Evolutionary conservation across 371 early-diverging fungal genomes (phyloP), one percentile per base, ranked within the genome.

Genomic region (Blastocladiella emersonii): DNA sequence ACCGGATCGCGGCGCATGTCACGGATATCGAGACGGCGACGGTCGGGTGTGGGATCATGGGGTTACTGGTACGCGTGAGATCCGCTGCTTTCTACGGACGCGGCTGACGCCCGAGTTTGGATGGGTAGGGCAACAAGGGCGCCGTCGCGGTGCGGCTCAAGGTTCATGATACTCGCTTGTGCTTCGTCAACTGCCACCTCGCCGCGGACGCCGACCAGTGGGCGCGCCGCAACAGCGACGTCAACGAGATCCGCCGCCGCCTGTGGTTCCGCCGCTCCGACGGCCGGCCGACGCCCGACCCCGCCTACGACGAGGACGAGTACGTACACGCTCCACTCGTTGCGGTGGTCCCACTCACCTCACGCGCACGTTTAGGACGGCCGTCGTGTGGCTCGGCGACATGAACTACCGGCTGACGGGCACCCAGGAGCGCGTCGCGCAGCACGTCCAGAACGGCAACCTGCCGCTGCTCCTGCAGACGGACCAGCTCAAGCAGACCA

Each of bases 101-200:
- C n/a, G n/a, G n/a, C n/a, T n/a, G n/a, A n/a, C n/a, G n/a, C n/a
- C n/a, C n/a, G n/a, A n/a, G n/a, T n/a, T n/a, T n/a, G n/a, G n/a
- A n/a, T n/a, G 81, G 89, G 7, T 57, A 57, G 59, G 92, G 92
- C 12, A 92, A 91, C 72, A 92, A 92, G 71, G 93, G 93, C 10
- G 89, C 84, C 12, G 89, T 91, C 1, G 90, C 87, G 2, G 83
- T 90, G 63, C 85, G 92, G n/a, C 78, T 95, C 74, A 79, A 85
- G 62, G 85, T 86, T 63, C 75, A 86, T 56, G 94, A 95, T 69
- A 88, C 95, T 0, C 83, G 85, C 35, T 72, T 95, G 41, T 93
- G 89, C 66, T 84, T 98, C 68, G 80, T 97, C 1, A 89, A 89
- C 0, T 85, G 93, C 0, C 98, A 98, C 75, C 80, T 98, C 59